phyloP scores from a whole-genome alignment of 306 rosid species.

The Rosa chinensis region DNA sequence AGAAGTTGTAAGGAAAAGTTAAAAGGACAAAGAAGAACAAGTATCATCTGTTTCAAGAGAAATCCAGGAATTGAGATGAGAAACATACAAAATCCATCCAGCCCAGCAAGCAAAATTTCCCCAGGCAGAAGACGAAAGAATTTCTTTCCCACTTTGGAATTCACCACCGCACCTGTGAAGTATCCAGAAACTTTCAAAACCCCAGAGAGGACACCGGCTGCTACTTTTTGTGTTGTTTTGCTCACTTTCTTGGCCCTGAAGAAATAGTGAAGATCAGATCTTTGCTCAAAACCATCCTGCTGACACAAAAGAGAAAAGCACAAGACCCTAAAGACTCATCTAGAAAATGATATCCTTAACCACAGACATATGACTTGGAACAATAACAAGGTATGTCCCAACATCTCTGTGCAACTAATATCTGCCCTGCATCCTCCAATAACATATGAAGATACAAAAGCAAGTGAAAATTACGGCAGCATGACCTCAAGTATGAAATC shows the following conservation, averaged over 20 bases:
- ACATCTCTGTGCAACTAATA: not conserved
- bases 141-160: slow-evolving; percentile 52
- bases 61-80: not conserved
- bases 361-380: not conserved
- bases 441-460: not conserved
- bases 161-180: slow-evolving; percentile 66
- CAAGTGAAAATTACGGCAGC: not conserved
- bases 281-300: not conserved
- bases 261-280: slow-evolving; percentile 22
- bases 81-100: slow-evolving; percentile 53
- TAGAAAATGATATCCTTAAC: not conserved
- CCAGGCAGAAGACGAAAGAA: slow-evolving; percentile 50
- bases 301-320: not conserved
- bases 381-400: not conserved
- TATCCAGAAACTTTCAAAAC: slow-evolving; percentile 50
- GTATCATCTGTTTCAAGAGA: not conserved
- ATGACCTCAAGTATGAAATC: not conserved
- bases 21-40: not conserved
- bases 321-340: not conserved
- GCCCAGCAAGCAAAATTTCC: slow-evolving; percentile 47
- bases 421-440: not conserved
- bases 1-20: not conserved
- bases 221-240: slow-evolving; percentile 88
- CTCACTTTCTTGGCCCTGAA: slow-evolving; percentile 88
- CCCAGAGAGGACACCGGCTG: slow-evolving; percentile 85